A percentile compares a stretch with the other conserved stretches of the same genome.
Evolutionary conservation across 2,329 filamentous ascomycete species (phyloP).

Genomic region (Fusarium tuaranense): DNA sequence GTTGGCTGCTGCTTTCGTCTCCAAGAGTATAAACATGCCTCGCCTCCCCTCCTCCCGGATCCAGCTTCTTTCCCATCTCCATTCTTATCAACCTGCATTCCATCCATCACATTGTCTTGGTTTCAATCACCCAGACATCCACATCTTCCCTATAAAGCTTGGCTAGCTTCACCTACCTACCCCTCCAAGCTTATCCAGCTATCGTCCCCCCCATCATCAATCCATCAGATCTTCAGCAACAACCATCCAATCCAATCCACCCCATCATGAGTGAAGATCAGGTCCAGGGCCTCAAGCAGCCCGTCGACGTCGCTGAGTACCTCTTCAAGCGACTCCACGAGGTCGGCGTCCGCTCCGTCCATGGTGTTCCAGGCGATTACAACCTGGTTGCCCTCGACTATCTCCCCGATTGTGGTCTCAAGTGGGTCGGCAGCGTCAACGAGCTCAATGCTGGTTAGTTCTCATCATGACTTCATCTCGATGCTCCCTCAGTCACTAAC

Average conservation of each 20-base stretch:
- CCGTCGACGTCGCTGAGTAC: conserved; percentile 74
- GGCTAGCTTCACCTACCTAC: conserved; percentile 8
- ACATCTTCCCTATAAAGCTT: neutral
- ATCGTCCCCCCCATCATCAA: neutral
- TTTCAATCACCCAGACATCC: conserved; percentile 28
- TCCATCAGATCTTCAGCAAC: neutral
- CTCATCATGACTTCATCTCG: conserved; percentile 27
- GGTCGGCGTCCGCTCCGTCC: conserved; percentile 72
- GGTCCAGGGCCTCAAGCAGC: conserved; percentile 56
- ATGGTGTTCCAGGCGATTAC: conserved; percentile 80
- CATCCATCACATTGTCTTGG: conserved; percentile 37
- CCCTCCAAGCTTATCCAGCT: conserved; percentile 6
- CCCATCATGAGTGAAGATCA: conserved; percentile 42
- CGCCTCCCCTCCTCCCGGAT: conserved; percentile 27
- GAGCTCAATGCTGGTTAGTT: conserved; percentile 76
- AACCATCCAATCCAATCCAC: conserved; percentile 9
- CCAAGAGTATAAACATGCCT: conserved; percentile 41
- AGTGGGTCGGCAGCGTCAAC: conserved; percentile 78
- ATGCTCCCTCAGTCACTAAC: conserved; percentile 26
- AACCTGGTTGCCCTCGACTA: conserved; percentile 78
- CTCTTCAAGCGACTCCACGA: conserved; percentile 74
- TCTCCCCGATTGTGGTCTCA: conserved; percentile 66
- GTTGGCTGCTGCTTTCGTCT: neutral
- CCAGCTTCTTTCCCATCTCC: conserved; percentile 31
- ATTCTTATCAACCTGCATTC: conserved; percentile 32